Evolutionary conservation across 2,329 filamentous ascomycete genomes (phyloP).

Genomic region (Colletotrichum theobromicola): DNA sequence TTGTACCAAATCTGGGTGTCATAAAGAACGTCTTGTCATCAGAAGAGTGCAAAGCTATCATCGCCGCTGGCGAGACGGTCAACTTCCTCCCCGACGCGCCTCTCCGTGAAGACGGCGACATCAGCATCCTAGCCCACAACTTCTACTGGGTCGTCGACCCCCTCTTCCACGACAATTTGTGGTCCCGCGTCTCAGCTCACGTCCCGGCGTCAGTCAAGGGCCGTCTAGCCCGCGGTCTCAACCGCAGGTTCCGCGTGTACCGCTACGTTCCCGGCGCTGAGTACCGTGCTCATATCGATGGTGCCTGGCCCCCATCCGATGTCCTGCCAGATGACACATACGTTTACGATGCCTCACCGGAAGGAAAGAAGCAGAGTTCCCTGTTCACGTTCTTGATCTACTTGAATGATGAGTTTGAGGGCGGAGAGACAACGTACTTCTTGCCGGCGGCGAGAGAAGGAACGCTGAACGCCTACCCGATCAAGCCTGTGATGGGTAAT

Average conservation of each 20-base stretch:
- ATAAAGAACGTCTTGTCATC: slow-evolving; percentile 64
- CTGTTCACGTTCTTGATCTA: slow-evolving; percentile 74
- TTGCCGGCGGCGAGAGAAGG: slow-evolving; percentile 68
- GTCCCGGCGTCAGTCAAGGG: slow-evolving; percentile 62
- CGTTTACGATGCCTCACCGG: slow-evolving; percentile 69
- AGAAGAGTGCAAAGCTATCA: slow-evolving; percentile 68
- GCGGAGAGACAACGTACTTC: slow-evolving; percentile 75
- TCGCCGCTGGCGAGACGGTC: slow-evolving; percentile 69
- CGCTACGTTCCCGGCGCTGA: slow-evolving; percentile 76
- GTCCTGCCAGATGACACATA: slow-evolving; percentile 64
- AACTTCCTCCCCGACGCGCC: slow-evolving; percentile 73
- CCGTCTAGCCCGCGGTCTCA: slow-evolving; percentile 65
- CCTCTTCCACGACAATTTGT: slow-evolving; percentile 66
- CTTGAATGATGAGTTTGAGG: slow-evolving; percentile 74
- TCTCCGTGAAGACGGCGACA: slow-evolving; percentile 67
- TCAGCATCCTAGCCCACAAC: slow-evolving; percentile 72
- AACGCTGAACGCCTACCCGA: slow-evolving; percentile 70
- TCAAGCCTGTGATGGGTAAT: slow-evolving; percentile 71
- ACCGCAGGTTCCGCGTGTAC: slow-evolving; percentile 74
- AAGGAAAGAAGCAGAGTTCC: slow-evolving; percentile 65
- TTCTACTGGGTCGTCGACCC: slow-evolving; percentile 75
- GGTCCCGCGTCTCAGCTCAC: slow-evolving; percentile 63
- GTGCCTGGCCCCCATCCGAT: slow-evolving; percentile 75
- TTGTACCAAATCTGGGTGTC: slow-evolving; percentile 66
- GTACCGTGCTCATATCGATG: slow-evolving; percentile 74